Evolutionary conservation across 164 flowering plant genomes (phyloP).

Genomic region (Piper longum): DNA sequence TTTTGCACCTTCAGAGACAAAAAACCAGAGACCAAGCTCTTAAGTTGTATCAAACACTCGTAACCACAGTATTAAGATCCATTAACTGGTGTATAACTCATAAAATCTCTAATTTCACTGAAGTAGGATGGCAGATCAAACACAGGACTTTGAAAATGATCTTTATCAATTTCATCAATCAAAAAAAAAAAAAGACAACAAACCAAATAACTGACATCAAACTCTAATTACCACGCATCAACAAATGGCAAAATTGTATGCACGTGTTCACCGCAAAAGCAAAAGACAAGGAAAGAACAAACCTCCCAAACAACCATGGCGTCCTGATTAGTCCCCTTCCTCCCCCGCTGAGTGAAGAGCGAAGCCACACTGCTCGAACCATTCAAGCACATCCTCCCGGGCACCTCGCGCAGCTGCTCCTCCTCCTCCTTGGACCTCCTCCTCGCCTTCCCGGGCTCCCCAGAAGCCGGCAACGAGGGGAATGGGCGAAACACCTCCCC

Average conservation of each 20-base stretch:
- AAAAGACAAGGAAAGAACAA: slow-evolving; percentile 18
- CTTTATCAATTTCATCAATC: too few relatives aligned
- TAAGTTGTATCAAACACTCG: too few relatives aligned
- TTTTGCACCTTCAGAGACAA: too few relatives aligned
- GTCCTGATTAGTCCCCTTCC: slow-evolving; percentile 92
- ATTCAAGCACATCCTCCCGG: slow-evolving; percentile 60
- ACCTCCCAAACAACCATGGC: slow-evolving; percentile 97
- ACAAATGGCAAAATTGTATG: background rate
- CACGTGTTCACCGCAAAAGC: too few relatives aligned
- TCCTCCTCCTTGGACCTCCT: slow-evolving; percentile 28
- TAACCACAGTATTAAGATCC: too few relatives aligned
- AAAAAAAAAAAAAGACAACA: too few relatives aligned
- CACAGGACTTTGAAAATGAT: background rate
- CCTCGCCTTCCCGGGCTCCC: slow-evolving; percentile 23
- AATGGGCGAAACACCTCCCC: background rate
- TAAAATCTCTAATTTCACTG: too few relatives aligned
- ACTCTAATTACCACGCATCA: background rate
- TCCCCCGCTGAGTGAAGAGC: slow-evolving; percentile 86
- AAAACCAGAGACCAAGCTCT: too few relatives aligned
- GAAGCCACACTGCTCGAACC: slow-evolving; percentile 67
- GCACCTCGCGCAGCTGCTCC: slow-evolving; percentile 47
- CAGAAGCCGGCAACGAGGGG: background rate
- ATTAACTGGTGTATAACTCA: too few relatives aligned
- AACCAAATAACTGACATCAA: background rate
- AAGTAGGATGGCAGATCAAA: too few relatives aligned